Conservation (phyloP, 371 early-diverging fungal species). For the Encephalitozoon hellem region DNA sequence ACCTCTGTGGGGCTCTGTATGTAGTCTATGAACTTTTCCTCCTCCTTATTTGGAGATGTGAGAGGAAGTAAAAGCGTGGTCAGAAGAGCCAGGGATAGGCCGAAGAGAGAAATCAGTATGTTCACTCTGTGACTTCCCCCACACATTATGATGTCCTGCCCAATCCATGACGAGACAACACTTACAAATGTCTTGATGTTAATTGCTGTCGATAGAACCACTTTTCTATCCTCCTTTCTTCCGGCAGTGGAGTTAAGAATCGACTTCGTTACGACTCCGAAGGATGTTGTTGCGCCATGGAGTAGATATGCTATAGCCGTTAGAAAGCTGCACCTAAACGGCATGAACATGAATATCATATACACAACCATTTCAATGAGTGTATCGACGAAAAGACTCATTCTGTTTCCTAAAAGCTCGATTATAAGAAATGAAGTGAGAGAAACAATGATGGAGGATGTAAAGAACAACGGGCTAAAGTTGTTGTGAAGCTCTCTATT, state of each 20-base stretch:
- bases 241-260: slow-evolving; percentile 32
- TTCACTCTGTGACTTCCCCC: slow-evolving; percentile 24
- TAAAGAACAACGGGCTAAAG: slow-evolving; percentile 50
- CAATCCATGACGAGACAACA: slow-evolving; percentile 47
- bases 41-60: neutral
- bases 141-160: slow-evolving; percentile 50
- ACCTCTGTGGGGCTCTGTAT: neutral
- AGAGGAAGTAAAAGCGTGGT: neutral
- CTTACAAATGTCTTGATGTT: slow-evolving; percentile 37
- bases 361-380: slow-evolving; percentile 36
- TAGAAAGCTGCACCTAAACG: slow-evolving; percentile 9
- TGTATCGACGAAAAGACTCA: slow-evolving; percentile 34
- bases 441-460: slow-evolving; percentile 39
- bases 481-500: slow-evolving; percentile 50
- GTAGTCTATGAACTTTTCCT: neutral
- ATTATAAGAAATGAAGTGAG: slow-evolving; percentile 38
- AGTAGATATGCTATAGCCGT: slow-evolving; percentile 27
- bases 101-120: slow-evolving; percentile 21
- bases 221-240: slow-evolving; percentile 18
- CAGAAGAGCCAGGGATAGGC: slow-evolving; percentile 4
- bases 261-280: slow-evolving; percentile 36
- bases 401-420: slow-evolving; percentile 27
- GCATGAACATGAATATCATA: slow-evolving; percentile 40
- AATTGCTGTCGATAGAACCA: slow-evolving; percentile 6
- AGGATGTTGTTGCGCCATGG: slow-evolving; percentile 26